Evolutionary conservation across 192 early-diverging fungal species (phyloP).

Genomic region (Backusella mclennaniae): DNA sequence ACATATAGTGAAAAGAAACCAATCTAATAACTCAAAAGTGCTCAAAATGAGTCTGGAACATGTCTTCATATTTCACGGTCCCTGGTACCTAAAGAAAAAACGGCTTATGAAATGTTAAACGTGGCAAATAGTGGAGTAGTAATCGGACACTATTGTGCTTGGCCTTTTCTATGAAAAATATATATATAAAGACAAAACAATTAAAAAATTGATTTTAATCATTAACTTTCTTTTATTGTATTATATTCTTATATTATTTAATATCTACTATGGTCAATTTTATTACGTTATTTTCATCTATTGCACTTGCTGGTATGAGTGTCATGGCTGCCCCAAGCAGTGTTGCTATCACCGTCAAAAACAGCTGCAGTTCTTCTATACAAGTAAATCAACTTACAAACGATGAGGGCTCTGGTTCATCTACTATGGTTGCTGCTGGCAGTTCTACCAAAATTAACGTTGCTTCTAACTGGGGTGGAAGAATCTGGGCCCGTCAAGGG

Average conservation of each 20-base stretch:
- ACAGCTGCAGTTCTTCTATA: conserved; percentile 14
- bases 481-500: conserved; percentile 26
- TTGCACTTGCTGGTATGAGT: conserved; percentile 5
- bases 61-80: neutral
- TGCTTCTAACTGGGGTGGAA: conserved; percentile 24
- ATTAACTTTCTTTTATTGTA: neutral
- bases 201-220: neutral
- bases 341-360: conserved; percentile 23
- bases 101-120: neutral
- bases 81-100: conserved; percentile 1
- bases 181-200: neutral
- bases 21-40: neutral
- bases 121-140: neutral
- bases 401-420: neutral
- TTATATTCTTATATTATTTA: neutral
- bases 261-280: neutral
- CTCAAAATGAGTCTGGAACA: conserved; percentile 5
- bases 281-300: neutral
- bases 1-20: neutral
- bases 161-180: neutral
- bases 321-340: conserved; percentile 9
- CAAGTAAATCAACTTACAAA: conserved; percentile 24
- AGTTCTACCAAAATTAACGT: conserved; percentile 13
- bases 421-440: conserved; percentile 11
- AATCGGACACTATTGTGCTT: neutral